A percentile compares a stretch with the other conserved stretches of the same genome.
These are phyloP conservation scores for Hyphodiscus hymeniophilus DNA, from an alignment of 495 filamentous ascomycete species.

Conservation along the genomic window DNA sequence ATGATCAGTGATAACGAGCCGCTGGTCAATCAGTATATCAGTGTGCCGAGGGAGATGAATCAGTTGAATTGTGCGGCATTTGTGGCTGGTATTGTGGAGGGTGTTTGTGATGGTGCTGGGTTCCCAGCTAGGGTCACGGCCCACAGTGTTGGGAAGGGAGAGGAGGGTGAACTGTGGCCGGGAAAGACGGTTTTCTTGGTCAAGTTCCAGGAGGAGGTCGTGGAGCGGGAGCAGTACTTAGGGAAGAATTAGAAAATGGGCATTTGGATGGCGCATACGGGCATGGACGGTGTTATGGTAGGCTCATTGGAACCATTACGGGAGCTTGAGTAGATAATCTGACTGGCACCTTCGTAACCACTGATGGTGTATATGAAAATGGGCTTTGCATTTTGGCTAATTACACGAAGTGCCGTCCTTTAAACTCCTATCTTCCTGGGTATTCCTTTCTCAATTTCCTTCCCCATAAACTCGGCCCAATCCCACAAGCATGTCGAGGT, in stretches of 20 bases:
- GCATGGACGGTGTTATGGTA: slow-evolving; percentile 3
- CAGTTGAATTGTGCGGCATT: slow-evolving; percentile 95
- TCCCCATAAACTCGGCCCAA: background rate
- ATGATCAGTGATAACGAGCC: slow-evolving; percentile 99
- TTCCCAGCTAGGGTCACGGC: slow-evolving; percentile 87
- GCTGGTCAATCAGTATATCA: slow-evolving; percentile 86
- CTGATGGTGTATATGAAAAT: background rate
- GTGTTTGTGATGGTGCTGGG: slow-evolving; percentile 83
- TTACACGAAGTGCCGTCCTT: no score
- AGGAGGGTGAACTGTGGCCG: slow-evolving; percentile 81
- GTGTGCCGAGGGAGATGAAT: slow-evolving; percentile 88
- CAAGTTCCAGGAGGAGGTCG: slow-evolving; percentile 76
- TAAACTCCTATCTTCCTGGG: no score
- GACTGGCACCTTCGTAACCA: no score
- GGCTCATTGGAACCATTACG: background rate
- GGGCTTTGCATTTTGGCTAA: background rate
- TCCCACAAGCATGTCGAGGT: background rate
- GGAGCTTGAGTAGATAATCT: slow-evolving; percentile 2
- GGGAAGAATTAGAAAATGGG: slow-evolving; percentile 7
- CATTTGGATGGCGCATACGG: slow-evolving; percentile 11
- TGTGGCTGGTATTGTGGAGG: slow-evolving; percentile 92
- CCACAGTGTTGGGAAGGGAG: slow-evolving; percentile 68
- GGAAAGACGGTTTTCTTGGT: slow-evolving; percentile 92
- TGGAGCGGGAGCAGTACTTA: slow-evolving; percentile 76
- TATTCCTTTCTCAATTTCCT: no score